phyloP scores from a whole-genome alignment of 2,329 filamentous ascomycete genomes.

The Orbilia oligospora region DNA sequence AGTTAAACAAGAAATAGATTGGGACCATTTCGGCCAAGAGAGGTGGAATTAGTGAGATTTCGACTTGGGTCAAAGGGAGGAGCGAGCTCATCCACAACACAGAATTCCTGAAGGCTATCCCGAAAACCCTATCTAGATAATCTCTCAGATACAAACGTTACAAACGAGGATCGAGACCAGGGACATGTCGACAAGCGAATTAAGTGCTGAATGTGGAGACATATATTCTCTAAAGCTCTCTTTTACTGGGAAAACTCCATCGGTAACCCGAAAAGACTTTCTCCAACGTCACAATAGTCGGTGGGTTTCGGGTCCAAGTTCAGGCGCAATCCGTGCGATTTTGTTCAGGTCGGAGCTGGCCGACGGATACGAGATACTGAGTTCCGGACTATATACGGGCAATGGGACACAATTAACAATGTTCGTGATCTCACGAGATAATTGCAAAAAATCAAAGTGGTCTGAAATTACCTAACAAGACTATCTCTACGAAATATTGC shows the following conservation, averaged over 20 bases:
- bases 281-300: background rate
- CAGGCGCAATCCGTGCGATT: background rate
- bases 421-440: conserved; percentile 14
- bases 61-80: background rate
- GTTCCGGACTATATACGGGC: too few species aligned
- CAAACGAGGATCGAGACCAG: conserved; percentile 1
- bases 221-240: conserved; percentile 8
- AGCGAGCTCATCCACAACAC: background rate
- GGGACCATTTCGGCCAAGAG: background rate
- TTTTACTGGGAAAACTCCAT: background rate
- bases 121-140: conserved; percentile 10
- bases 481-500: conserved; percentile 10
- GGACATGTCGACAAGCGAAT: background rate
- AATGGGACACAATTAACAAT: background rate
- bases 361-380: background rate
- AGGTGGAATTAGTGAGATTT: background rate
- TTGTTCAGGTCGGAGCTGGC: conserved; percentile 11
- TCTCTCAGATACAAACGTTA: background rate
- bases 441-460: conserved; percentile 1
- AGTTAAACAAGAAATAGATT: background rate
- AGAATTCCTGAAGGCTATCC: background rate
- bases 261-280: conserved; percentile 14
- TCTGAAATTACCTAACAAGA: conserved; percentile 17
- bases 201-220: background rate
- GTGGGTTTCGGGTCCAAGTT: background rate